Conservation (phyloP, 208 protist genomes). For the Porcisia deanei region DNA sequence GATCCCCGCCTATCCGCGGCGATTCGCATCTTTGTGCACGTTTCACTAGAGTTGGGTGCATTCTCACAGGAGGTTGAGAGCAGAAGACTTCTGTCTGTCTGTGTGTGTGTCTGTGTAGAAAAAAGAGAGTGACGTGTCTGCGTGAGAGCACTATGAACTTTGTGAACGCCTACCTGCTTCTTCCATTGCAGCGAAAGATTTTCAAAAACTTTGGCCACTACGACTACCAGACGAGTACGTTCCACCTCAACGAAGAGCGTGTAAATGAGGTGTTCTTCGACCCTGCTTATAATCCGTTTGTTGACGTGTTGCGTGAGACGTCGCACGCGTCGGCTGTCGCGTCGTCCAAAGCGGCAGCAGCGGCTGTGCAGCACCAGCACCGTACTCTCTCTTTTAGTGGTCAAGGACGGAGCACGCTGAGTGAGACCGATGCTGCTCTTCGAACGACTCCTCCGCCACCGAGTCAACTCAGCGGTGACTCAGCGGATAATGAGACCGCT, state of each 20-base stretch:
- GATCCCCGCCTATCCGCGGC: background rate
- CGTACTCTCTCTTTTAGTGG: background rate
- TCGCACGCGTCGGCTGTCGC: slow-evolving; percentile 30
- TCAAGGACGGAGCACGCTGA: background rate
- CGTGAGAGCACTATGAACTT: slow-evolving; percentile 22
- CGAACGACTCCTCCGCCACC: background rate
- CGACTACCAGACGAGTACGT: slow-evolving; percentile 34
- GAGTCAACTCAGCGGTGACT: background rate
- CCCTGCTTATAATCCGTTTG: slow-evolving; percentile 26
- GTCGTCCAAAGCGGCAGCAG: slow-evolving; percentile 17
- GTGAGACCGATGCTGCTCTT: background rate
- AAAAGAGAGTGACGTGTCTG: background rate
- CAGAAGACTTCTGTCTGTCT: background rate
- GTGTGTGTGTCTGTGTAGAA: background rate
- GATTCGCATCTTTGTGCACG: background rate
- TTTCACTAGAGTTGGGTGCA: background rate
- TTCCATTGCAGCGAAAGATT: slow-evolving; percentile 41
- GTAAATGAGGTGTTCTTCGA: slow-evolving; percentile 41
- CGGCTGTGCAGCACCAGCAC: slow-evolving; percentile 5
- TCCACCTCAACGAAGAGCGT: slow-evolving; percentile 38
- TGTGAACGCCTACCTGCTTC: slow-evolving; percentile 34
- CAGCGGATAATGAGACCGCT: background rate
- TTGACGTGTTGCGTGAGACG: slow-evolving; percentile 32
- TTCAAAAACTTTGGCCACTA: slow-evolving; percentile 57
- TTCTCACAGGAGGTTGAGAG: background rate